These are phyloP conservation scores for Neurospora sp. DNA, from an alignment of 495 filamentous ascomycete genomes.

Conservation along the genomic window DNA sequence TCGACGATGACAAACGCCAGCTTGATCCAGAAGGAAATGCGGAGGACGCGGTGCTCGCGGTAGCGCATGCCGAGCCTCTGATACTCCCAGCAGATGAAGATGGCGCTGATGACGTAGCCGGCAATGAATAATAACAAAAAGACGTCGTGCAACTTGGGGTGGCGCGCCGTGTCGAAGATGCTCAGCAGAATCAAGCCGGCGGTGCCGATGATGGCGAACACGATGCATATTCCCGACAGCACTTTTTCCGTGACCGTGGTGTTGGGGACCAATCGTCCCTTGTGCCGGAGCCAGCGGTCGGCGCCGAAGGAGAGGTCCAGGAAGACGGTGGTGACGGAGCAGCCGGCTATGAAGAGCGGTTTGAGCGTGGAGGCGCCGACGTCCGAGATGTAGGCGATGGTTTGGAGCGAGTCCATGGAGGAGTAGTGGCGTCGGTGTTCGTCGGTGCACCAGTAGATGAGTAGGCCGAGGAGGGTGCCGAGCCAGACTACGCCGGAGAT, in stretches of 20 bases:
- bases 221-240: constrained; percentile 55
- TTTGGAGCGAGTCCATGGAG: constrained; percentile 55
- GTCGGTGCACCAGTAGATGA: constrained; percentile 54
- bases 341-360: constrained; percentile 79
- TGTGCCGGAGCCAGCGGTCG: constrained; percentile 76
- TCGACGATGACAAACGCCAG: constrained; percentile 70
- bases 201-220: constrained; percentile 67
- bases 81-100: constrained; percentile 84
- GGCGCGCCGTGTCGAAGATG: constrained; percentile 67
- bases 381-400: constrained; percentile 81
- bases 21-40: constrained; percentile 74
- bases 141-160: constrained; percentile 58
- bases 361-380: constrained; percentile 60
- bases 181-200: constrained; percentile 69
- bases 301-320: constrained; percentile 72
- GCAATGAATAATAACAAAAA: constrained; percentile 80
- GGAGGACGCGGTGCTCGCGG: constrained; percentile 61
- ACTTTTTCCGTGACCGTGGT: constrained; percentile 56
- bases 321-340: constrained; percentile 67
- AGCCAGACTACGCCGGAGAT: constrained; percentile 76
- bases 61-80: constrained; percentile 68
- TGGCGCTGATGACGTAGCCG: constrained; percentile 69
- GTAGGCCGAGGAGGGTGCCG: constrained; percentile 43
- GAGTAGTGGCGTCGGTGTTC: constrained; percentile 47
- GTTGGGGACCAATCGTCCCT: constrained; percentile 61